Evolutionary conservation across 257 asterid genomes (phyloP), one percentile per base, ranked within the genome.

Genomic region (Scutellaria minor): DNA sequence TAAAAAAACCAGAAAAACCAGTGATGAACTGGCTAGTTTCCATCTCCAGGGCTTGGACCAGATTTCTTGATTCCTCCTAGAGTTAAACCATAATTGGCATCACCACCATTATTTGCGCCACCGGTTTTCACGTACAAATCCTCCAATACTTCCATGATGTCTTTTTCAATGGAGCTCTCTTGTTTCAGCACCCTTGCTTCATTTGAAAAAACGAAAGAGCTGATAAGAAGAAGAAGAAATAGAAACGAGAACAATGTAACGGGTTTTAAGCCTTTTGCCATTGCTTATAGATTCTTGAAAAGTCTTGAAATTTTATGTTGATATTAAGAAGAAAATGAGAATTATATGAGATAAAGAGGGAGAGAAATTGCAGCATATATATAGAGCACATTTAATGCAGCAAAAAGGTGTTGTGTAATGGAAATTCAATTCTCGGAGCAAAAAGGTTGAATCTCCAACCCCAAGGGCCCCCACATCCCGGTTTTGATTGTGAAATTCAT

Each of bases 41-140:
- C 84, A 0, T 0, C 81, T 42, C 84, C 81, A 6, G 78, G 81
- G 67, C 86, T 82, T 1, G 89, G 89, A 44, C 83, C 83, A 12
- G 89, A 79, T 39, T 68, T 82, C 81, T 79, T 82, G 56, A 79
- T 75, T 14, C 77, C 85, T 1, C 67, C 82, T 2, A 80, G 59
- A 47, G 76, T 74, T 20, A 71, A 48, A 53, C 79, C 71, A 41
- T 79, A 31, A 31, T 31, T 75, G 6, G 81, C 83, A 6, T 50
- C 77, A 68, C 84, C 83, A 0, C 80, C 82, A 9, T 12, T 20
- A 9, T 80, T 68, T 5, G 76, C 76, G 9, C 87, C 81, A 6
- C 83, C 84, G 4, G 66, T 76, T 61, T 81, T 79, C 24, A 74
- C 41, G 24, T 71, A 63, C 64, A 79, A 68, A 12, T 67, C 73